Percentiles rank a stretch among this genome's conserved stretches.
Conservation (phyloP, 257 asterid species). For the Fraxinus quadrangulata region DNA sequence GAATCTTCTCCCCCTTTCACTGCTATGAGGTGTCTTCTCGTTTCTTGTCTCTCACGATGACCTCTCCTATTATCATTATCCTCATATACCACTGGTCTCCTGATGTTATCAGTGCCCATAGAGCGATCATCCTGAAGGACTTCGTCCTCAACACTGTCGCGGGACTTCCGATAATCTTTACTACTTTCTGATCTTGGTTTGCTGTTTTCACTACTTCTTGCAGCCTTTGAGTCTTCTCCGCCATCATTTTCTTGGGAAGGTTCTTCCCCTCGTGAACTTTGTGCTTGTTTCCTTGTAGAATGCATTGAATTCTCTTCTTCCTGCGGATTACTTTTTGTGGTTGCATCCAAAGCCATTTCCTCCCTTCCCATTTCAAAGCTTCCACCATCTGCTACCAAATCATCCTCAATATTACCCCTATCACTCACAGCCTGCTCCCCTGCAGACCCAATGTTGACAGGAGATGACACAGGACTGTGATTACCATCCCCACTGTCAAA, state of each 20-base stretch:
- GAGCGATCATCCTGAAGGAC: constrained; percentile 61
- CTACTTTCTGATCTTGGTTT: constrained; percentile 81
- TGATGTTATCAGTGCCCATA: constrained; percentile 38
- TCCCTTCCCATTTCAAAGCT: constrained; percentile 48
- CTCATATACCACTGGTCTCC: constrained; percentile 52
- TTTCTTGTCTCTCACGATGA: constrained; percentile 64
- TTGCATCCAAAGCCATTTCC: constrained; percentile 41
- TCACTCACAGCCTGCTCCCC: constrained; percentile 48
- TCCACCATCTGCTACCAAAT: constrained; percentile 42
- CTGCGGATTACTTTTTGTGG: constrained; percentile 29
- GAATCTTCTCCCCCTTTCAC: constrained; percentile 67
- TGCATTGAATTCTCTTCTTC: constrained; percentile 41
- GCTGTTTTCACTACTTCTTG: constrained; percentile 72
- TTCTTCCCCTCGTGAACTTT: constrained; percentile 46
- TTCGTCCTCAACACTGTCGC: constrained; percentile 62
- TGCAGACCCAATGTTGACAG: constrained; percentile 40
- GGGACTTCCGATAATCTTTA: constrained; percentile 50
- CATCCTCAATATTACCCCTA: constrained; percentile 43
- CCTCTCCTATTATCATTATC: constrained; percentile 47
- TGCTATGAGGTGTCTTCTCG: constrained; percentile 45
- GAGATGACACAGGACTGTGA: constrained; percentile 55
- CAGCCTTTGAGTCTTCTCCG: constrained; percentile 60
- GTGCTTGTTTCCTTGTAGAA: constrained; percentile 44
- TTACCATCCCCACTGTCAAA: constrained; percentile 46
- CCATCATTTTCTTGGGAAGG: constrained; percentile 59